These are phyloP conservation scores for Pichia phayaonensis DNA, from an alignment of 805 yeast species.

Conservation along the genomic window DNA sequence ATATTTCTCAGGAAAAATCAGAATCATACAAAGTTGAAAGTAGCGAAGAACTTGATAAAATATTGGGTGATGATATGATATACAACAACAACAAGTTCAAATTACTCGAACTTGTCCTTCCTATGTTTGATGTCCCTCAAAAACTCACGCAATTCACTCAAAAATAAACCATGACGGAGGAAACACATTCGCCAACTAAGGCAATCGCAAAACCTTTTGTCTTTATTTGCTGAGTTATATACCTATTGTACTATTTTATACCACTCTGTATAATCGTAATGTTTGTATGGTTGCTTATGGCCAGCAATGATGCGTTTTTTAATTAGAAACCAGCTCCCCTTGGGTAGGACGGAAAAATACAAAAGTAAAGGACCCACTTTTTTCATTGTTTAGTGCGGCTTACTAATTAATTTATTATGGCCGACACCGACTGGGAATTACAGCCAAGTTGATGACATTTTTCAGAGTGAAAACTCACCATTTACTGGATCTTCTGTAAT, in stretches of 20 bases:
- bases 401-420: too few relatives aligned
- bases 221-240: background rate
- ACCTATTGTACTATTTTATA: background rate
- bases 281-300: too few relatives aligned
- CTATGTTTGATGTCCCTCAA: slow-evolving; percentile 52
- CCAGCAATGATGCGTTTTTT: too few relatives aligned
- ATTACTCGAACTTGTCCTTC: slow-evolving; percentile 54
- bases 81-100: slow-evolving; percentile 32
- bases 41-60: slow-evolving; percentile 29
- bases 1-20: slow-evolving; percentile 27
- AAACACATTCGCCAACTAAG: too few relatives aligned
- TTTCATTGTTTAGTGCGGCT: too few relatives aligned
- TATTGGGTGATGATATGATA: slow-evolving; percentile 29
- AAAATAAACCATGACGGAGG: background rate
- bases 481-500: too few relatives aligned
- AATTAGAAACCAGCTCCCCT: too few relatives aligned
- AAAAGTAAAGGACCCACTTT: too few relatives aligned
- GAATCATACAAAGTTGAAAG: slow-evolving; percentile 30
- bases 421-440: too few relatives aligned
- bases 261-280: background rate
- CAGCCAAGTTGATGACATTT: too few relatives aligned
- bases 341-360: too few relatives aligned
- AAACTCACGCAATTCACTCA: background rate
- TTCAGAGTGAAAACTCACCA: too few relatives aligned
- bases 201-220: background rate